Percentiles rank a stretch among this genome's conserved stretches.
Evolutionary conservation across 1,284 basidiomycete genomes (phyloP).

Genomic region (Cutaneotrichosporon cyanovorans): DNA sequence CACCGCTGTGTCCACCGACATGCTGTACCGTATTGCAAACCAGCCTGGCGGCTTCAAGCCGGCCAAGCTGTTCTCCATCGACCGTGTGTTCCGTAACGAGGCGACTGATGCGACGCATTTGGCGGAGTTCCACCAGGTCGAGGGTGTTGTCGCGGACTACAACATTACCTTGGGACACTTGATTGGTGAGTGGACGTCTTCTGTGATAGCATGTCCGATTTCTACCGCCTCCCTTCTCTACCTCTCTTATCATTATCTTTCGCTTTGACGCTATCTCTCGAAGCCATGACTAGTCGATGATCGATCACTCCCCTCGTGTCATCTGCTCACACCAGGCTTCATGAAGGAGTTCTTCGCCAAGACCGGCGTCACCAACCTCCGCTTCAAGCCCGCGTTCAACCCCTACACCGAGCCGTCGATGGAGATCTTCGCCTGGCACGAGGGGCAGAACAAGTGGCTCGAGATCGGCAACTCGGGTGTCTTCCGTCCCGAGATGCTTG

Average conservation of each 20-base stretch:
- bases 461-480: constrained; percentile 83
- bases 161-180: constrained; percentile 92
- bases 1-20: constrained; percentile 86
- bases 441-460: constrained; percentile 90
- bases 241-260: neutral
- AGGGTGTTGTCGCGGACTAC: constrained; percentile 95
- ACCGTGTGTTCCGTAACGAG: constrained; percentile 98
- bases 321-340: constrained; percentile 58
- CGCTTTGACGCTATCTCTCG: neutral
- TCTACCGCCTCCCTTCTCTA: neutral
- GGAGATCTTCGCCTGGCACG: constrained; percentile 98
- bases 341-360: constrained; percentile 98
- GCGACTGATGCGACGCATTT: constrained; percentile 99
- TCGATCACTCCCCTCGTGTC: too few species aligned
- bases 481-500: constrained; percentile 99
- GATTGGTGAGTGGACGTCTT: constrained; percentile 58
- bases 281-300: neutral
- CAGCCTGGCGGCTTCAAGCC: constrained; percentile 76
- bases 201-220: neutral
- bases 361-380: constrained; percentile 87
- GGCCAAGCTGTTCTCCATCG: constrained; percentile 95
- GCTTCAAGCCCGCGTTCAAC: constrained; percentile 76
- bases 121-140: constrained; percentile 99
- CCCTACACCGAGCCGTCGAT: constrained; percentile 98
- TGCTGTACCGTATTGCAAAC: constrained; percentile 87